Evolutionary conservation across 768 basidiomycete species (phyloP), one percentile per base, ranked within the genome.

Genomic region (Candolleomyces aberdarensis): DNA sequence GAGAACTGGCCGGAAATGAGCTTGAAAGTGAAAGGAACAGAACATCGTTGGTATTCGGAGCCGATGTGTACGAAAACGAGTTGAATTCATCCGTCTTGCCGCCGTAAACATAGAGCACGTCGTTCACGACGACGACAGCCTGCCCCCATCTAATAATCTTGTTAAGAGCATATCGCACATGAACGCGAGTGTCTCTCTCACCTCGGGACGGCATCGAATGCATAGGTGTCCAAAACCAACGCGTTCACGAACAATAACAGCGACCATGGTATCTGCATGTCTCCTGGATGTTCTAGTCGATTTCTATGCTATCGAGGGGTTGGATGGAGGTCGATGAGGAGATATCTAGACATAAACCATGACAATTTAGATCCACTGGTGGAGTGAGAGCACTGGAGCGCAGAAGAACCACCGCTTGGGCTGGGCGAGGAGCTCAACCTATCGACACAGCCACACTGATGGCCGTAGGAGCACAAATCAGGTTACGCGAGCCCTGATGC

Each of bases 61-160:
- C 92, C 19, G 86, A 83, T 36, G 82, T 80, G 72, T 96, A 96
- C 3, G 86, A 83, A 69, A 80, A 91, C 15, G 79, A 69, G 70
- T 89, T 87, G 72, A 72, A 83, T 39, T 80, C 78, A 72, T 94
- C 91, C 44, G 86, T 88, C 70, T 92, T 86, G 52, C 94, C 94
- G 41, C 94, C 94, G 61, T 91, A 86, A 46, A 95, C 75, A 69
- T 85, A 85, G 47, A 96, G 76, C 11, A 78, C 77, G 63, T 84
- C 79, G 66, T 82, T 77, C 22, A 89, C 70, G 47, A 88, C 67
- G 19, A 85, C 81, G 0, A 78, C 75, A 5, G 91, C 89, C 64
- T 93, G 92, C 31, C 88, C 94, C 94, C 94, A 96, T 78, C 94
- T 95, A 62, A 13, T 22, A 36, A 17, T 51, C 15, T 1, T 22